phyloP scores from a whole-genome alignment of 768 basidiomycete genomes.

The Clitopilus hobsonii region DNA sequence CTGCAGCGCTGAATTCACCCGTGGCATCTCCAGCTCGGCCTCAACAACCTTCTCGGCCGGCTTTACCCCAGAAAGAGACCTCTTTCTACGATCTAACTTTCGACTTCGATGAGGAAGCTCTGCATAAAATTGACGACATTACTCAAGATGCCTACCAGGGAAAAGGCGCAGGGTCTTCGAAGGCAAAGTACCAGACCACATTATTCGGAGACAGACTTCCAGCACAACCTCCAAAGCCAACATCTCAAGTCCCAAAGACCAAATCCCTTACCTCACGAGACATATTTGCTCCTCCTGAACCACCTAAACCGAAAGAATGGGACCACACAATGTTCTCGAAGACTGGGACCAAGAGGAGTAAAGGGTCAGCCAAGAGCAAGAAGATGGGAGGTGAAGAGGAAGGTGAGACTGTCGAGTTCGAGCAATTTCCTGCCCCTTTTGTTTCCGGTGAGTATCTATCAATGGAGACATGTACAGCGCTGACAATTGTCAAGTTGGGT shows the following conservation, averaged over 20 bases:
- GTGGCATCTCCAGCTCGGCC: slow-evolving; percentile 9
- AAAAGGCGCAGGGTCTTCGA: slow-evolving; percentile 38
- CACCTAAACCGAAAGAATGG: slow-evolving; percentile 79
- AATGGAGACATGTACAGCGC: too few species aligned
- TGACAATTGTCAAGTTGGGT: slow-evolving; percentile 42
- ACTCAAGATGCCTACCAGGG: slow-evolving; percentile 43
- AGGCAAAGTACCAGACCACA: slow-evolving; percentile 54
- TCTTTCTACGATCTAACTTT: slow-evolving; percentile 52
- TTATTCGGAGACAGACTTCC: slow-evolving; percentile 58
- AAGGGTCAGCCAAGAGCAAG: slow-evolving; percentile 49
- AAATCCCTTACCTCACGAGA: slow-evolving; percentile 35
- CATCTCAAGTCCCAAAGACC: slow-evolving; percentile 32
- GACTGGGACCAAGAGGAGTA: slow-evolving; percentile 60
- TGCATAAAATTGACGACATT: slow-evolving; percentile 49
- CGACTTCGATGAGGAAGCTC: slow-evolving; percentile 52
- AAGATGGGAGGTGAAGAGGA: slow-evolving; percentile 42
- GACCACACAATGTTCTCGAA: slow-evolving; percentile 87
- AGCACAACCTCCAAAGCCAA: slow-evolving; percentile 26
- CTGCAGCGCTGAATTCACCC: slow-evolving; percentile 28
- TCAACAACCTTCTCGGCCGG: slow-evolving; percentile 11
- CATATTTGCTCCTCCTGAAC: slow-evolving; percentile 45
- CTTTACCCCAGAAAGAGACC: slow-evolving; percentile 20
- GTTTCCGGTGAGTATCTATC: slow-evolving; percentile 59
- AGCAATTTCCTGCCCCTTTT: slow-evolving; percentile 82
- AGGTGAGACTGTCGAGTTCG: slow-evolving; percentile 67